phyloP scores from a whole-genome alignment of 2,329 filamentous ascomycete genomes.

The Dichotomopilus funicola region DNA sequence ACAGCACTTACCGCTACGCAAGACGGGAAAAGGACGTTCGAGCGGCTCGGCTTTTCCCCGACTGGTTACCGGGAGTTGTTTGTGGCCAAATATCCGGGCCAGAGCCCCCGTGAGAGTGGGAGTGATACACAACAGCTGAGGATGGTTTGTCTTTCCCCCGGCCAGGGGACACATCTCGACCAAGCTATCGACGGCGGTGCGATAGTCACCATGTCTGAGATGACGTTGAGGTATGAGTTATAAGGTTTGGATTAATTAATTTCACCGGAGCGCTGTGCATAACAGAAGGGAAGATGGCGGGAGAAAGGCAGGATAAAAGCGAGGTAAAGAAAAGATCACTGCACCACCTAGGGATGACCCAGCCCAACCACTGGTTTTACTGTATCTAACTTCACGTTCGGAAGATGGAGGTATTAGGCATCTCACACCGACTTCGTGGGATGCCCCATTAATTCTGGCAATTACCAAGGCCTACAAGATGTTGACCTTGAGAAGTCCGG shows the following conservation, averaged over 20 bases:
- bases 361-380: background rate
- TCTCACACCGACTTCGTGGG: too few relatives aligned
- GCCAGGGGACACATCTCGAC: background rate
- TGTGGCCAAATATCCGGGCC: background rate
- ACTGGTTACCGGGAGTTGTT: slow-evolving; percentile 29
- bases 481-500: too few relatives aligned
- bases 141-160: slow-evolving; percentile 15
- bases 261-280: background rate
- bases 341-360: background rate
- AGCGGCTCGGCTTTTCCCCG: slow-evolving; percentile 23
- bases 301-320: too few relatives aligned
- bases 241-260: background rate
- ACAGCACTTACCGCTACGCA: slow-evolving; percentile 28
- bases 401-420: too few relatives aligned
- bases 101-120: background rate
- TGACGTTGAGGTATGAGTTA: slow-evolving; percentile 11
- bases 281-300: too few relatives aligned
- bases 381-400: background rate
- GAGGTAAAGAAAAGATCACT: too few relatives aligned
- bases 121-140: background rate
- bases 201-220: slow-evolving; percentile 13
- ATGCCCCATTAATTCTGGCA: too few relatives aligned
- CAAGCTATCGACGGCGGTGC: background rate
- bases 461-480: too few relatives aligned
- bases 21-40: slow-evolving; percentile 26